Percentiles rank a stretch among this genome's conserved stretches.
Conservation (phyloP, 2,329 filamentous ascomycete species). For the Phoma sp. region DNA sequence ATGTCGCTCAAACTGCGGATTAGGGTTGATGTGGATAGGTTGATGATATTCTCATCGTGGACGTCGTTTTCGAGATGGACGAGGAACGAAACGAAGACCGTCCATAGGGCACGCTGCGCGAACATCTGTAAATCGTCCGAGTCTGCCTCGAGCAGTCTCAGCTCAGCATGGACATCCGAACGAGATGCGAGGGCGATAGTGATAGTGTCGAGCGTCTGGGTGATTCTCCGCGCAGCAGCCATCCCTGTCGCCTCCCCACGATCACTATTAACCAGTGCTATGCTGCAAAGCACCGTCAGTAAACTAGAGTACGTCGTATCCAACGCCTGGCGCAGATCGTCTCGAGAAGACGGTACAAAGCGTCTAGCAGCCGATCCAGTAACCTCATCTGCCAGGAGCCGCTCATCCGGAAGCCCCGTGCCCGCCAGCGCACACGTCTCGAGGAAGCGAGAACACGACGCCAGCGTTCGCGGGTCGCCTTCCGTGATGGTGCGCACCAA, state of each 20-base stretch:
- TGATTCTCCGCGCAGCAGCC: conserved; percentile 25
- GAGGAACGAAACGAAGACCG: conserved; percentile 33
- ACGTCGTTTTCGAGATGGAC: conserved; percentile 31
- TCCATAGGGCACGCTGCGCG: conserved; percentile 39
- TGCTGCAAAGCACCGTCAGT: conserved; percentile 43
- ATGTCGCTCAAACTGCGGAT: conserved; percentile 30
- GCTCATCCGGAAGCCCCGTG: conserved; percentile 37
- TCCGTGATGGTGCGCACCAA: conserved; percentile 42
- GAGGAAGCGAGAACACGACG: conserved; percentile 38
- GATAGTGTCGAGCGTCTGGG: conserved; percentile 32
- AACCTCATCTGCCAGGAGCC: conserved; percentile 27
- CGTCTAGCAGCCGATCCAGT: conserved; percentile 26
- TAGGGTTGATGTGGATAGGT: conserved; percentile 16
- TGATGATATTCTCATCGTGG: conserved; percentile 5
- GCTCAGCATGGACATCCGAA: conserved; percentile 29
- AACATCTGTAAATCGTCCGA: conserved; percentile 36
- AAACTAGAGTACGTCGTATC: conserved; percentile 46
- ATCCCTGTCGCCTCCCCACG: conserved; percentile 26
- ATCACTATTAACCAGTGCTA: conserved; percentile 35
- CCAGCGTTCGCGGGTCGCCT: conserved; percentile 32
- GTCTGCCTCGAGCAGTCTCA: conserved; percentile 31
- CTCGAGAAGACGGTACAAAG: conserved; percentile 32
- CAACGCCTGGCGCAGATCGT: conserved; percentile 41
- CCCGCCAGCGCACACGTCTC: conserved; percentile 39
- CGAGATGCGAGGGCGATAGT: conserved; percentile 33